Percentiles rank a stretch among this genome's conserved stretches.
Conservation (phyloP, 345 rosid genomes). For the Hirschfeldia incana region DNA sequence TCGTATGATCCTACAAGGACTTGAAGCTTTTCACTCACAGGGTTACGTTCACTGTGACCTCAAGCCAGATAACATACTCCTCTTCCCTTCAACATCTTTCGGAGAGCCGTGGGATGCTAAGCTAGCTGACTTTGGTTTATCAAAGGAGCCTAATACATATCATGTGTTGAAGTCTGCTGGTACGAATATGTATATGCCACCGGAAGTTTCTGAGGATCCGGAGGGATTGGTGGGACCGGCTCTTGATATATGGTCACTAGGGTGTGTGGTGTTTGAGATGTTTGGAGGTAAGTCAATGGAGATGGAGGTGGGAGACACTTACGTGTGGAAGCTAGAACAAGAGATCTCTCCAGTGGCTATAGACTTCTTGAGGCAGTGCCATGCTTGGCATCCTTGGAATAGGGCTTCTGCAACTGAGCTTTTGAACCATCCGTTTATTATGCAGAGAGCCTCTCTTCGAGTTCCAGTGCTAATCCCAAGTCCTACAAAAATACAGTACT, state of each 20-base stretch:
- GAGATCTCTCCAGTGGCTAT: neutral
- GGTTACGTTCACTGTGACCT: constrained; percentile 16
- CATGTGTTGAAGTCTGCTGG: neutral
- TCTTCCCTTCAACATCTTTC: neutral
- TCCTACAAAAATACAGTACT: neutral
- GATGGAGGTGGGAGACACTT: neutral
- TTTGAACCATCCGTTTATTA: constrained; percentile 20
- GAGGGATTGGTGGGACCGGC: neutral
- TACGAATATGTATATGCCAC: neutral
- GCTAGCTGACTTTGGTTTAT: constrained; percentile 15
- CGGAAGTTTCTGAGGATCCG: neutral
- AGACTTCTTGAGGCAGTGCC: constrained; percentile 5
- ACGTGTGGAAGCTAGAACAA: neutral
- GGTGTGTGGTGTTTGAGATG: constrained; percentile 27
- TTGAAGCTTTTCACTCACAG: neutral
- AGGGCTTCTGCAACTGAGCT: constrained; percentile 7
- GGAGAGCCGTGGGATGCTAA: constrained; percentile 27
- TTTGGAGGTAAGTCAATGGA: neutral
- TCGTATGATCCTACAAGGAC: constrained; percentile 29
- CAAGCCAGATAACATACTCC: constrained; percentile 6
- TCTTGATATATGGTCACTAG: constrained; percentile 23
- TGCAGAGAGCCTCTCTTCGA: neutral
- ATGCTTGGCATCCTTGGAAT: neutral
- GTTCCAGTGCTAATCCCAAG: neutral
- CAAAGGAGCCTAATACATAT: constrained; percentile 8